A percentile compares a stretch with the other conserved stretches of the same genome.
Conservation (phyloP, 2,329 filamentous ascomycete genomes). For the Dothideomycetes sp. region DNA sequence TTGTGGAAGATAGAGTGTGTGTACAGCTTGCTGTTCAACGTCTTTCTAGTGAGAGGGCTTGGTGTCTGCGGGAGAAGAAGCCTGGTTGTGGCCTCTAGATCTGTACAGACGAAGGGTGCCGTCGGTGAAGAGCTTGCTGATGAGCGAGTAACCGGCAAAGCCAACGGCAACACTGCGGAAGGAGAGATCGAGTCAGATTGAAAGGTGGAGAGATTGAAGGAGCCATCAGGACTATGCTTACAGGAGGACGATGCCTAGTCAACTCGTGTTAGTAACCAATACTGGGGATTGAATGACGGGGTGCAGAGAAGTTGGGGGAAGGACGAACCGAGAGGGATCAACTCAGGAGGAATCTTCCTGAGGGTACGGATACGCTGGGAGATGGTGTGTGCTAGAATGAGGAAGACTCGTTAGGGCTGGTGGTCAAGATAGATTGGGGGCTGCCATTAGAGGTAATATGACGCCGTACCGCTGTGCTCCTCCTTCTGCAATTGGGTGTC, state of each 20-base stretch:
- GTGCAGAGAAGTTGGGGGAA: background rate
- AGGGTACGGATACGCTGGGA: constrained; percentile 88
- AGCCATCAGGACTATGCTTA: constrained; percentile 42
- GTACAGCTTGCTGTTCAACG: constrained; percentile 4
- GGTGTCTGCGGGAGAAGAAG: constrained; percentile 12
- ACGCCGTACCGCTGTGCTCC: constrained; percentile 51
- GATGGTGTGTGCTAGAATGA: constrained; percentile 73
- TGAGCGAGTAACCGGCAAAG: constrained; percentile 73
- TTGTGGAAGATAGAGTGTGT: too few species aligned
- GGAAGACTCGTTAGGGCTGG: constrained; percentile 1
- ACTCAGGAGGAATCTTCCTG: constrained; percentile 83
- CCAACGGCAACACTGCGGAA: constrained; percentile 52
- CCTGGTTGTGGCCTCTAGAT: constrained; percentile 16
- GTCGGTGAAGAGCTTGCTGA: constrained; percentile 76
- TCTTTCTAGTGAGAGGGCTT: constrained; percentile 13
- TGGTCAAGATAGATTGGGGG: background rate
- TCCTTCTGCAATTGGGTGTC: constrained; percentile 44
- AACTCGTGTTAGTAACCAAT: constrained; percentile 4
- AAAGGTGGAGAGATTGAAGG: constrained; percentile 9
- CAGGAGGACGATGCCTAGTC: constrained; percentile 70
- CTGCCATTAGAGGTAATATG: too few species aligned
- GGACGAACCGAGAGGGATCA: constrained; percentile 81
- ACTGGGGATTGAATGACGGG: background rate
- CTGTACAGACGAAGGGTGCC: constrained; percentile 64
- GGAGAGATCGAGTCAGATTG: constrained; percentile 12